Evolutionary conservation across 805 yeast genomes (phyloP), one percentile per base, ranked within the genome.

Genomic region (Ogataea neopini): DNA sequence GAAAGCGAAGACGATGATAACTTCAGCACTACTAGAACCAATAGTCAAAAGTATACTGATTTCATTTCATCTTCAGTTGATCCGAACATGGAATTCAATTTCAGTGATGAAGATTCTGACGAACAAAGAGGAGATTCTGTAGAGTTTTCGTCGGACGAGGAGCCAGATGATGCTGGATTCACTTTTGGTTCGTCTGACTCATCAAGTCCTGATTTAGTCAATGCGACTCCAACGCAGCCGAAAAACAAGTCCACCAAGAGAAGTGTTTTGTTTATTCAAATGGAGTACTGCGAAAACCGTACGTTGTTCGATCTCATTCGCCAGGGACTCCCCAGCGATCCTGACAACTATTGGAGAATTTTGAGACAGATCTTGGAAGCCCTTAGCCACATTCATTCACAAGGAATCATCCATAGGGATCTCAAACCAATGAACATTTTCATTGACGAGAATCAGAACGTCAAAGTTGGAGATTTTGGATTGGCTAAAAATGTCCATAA

Each of bases 281-380:
- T 94, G 99, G 99, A 94, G 65, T 94, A 94, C 59, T 94, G 99
- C 68, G 99, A 94, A 60, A 94, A 92, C 61, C 88, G 88, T 48
- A 92, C 99, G 0, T 68, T 94, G 23, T 77, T 79, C 43, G 96
- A 94, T 67, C 70, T 94, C 51, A 92, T 94, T 40, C 78, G 80
- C 34, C 88, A 84, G 48, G 90, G 89, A 0, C 72, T 94, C 10
- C 86, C 84, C 4, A 70, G 70, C 8, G 80, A 86, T 41, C 72
- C 88, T 0, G 86, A 80, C 49, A 95, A 88, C 57, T 92, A 91
- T 61, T 94, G 97, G 96, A 74, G 97, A 49, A 72, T 92, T 4
- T 77, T 94, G 53, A 74, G 96, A 37, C 97, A 92, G 62, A 79
- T 91, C 3, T 68, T 91, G 19, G 97, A 92, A 58, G 99, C 97